Conservation (phyloP, 257 asterid genomes). For the Solanum chaucha region DNA sequence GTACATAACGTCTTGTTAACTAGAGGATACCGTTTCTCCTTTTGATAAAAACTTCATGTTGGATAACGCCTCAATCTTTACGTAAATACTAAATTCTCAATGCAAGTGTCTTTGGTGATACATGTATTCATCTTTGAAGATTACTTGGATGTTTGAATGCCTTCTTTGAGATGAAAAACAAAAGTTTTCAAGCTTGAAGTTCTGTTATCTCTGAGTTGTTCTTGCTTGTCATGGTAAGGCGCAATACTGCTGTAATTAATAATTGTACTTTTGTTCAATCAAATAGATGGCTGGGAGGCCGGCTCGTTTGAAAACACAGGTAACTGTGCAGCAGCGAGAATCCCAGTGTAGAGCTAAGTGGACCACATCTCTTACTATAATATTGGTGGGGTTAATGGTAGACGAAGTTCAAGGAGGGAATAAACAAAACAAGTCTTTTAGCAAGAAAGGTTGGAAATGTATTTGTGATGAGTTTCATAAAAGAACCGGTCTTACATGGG, state of each 20-base stretch:
- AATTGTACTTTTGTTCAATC: conserved; percentile 1
- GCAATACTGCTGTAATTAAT: background rate
- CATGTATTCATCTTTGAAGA: background rate
- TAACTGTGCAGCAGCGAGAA: conserved; percentile 32
- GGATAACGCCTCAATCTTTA: background rate
- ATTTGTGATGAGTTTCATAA: conserved; percentile 57
- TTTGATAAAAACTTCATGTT: background rate
- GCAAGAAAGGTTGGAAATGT: conserved; percentile 68
- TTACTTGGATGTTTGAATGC: background rate
- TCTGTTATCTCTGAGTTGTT: background rate
- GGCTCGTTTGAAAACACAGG: conserved; percentile 43
- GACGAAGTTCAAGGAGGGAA: conserved; percentile 56
- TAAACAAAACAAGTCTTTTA: conserved; percentile 46
- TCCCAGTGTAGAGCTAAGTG: conserved; percentile 73
- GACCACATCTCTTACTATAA: conserved; percentile 52
- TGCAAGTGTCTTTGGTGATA: background rate
- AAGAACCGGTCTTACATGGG: conserved; percentile 70
- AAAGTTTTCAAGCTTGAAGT: background rate
- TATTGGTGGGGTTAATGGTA: conserved; percentile 54
- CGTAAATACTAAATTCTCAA: background rate
- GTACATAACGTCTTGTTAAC: background rate
- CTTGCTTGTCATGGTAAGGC: background rate
- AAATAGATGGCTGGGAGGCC: conserved; percentile 56
- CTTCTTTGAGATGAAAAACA: background rate
- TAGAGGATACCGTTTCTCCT: background rate